Evolutionary conservation across 2,329 filamentous ascomycete genomes (phyloP), one percentile per base, ranked within the genome.

Genomic region (Sphaceloma murrayae): DNA sequence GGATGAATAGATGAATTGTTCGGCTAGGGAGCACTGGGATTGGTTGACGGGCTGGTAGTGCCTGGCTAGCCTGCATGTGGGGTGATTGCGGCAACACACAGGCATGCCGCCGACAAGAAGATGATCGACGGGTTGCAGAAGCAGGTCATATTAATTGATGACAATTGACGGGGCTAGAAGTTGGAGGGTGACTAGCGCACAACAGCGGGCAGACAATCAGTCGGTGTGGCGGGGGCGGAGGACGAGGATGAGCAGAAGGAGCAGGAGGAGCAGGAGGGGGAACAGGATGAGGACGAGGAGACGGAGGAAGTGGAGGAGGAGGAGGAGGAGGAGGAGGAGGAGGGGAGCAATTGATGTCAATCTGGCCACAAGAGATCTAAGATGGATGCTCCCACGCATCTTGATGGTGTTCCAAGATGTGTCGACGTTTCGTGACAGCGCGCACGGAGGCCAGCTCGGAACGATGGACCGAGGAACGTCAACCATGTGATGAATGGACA

Each of bases 1-100:
- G 36, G 36, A 40, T 16, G 36, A 16, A 40, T 40, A 40, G 36
- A 40, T 40, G 36, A 40, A 27, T n/a, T n/a, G 7, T 40, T 40
- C 36, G 36, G 22, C 36, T 40, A 40, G 27, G 14, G 14, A 40
- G 36, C 36, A 40, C 27, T 5, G 5, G 24, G 22, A 40, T 40
- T 40, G 36, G 36, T 16, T 26, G 24, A 40, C 24, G 36, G 22
- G 19, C 9, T 9, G 10, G 24, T 40, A 40, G 36, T 40, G 36
- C 36, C 36, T 40, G 36, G 24, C 36, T 40, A 40, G 36, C 30
- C 11, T 29, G 36, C n/a, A 16, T 40, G 36, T 40, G 36, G 36
- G 36, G 36, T n/a, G 24, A 19, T 18, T 19, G 36, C 36, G 24
- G 36, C 24, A 14, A 29, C 27, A 14, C 5, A 40, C 10, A 11